A percentile compares a stretch with the other conserved stretches of the same genome.
Evolutionary conservation across 331 rosid genomes (phyloP).

Genomic region (Rhamnella rubrinervis): DNA sequence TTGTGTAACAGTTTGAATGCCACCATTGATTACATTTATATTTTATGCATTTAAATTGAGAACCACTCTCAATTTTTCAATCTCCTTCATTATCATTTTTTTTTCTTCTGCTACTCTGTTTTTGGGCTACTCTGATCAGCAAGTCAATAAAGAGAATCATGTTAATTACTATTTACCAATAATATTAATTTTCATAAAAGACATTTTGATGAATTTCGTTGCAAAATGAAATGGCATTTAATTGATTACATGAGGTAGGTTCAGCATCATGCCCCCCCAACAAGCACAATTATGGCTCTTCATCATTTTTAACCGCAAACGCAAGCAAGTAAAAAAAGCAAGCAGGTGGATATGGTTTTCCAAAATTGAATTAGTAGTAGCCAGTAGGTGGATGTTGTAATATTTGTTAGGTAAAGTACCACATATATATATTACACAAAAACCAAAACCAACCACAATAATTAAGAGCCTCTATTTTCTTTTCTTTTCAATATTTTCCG

Average conservation of each 20-base stretch:
- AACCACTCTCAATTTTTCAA: too few relatives aligned
- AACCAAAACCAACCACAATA: conserved; percentile 19
- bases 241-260: not conserved
- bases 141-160: too few relatives aligned
- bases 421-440: conserved; percentile 16
- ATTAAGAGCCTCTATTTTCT: conserved; percentile 10
- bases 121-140: too few relatives aligned
- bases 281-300: not conserved
- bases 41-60: too few relatives aligned
- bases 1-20: not conserved
- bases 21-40: too few relatives aligned
- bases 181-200: too few relatives aligned
- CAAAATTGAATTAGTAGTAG: conserved; percentile 7
- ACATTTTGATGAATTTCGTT: not conserved
- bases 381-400: conserved; percentile 34
- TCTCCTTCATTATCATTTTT: not conserved
- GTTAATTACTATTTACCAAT: too few relatives aligned
- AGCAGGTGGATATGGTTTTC: not conserved
- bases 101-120: not conserved
- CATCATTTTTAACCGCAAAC: not conserved
- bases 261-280: not conserved
- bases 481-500: not conserved
- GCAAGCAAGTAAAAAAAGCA: not conserved
- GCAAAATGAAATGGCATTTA: not conserved
- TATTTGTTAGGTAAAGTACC: conserved; percentile 23